Conservation (phyloP, 257 asterid species). For the Ligustrum vulgare region DNA sequence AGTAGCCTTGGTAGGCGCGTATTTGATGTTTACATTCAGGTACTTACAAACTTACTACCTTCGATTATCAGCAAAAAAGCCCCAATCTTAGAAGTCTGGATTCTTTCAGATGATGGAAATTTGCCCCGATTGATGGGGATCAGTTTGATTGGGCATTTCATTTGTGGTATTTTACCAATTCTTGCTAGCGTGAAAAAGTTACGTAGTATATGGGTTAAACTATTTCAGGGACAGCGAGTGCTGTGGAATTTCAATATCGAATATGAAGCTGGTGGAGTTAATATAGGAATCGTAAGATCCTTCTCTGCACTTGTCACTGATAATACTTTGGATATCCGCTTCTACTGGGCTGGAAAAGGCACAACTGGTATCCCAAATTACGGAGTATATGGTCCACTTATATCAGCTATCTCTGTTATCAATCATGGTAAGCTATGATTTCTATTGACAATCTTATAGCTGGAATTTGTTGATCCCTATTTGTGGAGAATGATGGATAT, state of each 20-base stretch:
- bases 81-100: too few species aligned
- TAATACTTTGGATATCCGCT: slow-evolving; percentile 58
- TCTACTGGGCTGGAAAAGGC: slow-evolving; percentile 93
- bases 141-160: neutral
- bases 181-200: too few species aligned
- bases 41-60: slow-evolving; percentile 1
- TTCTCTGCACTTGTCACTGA: slow-evolving; percentile 56
- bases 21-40: slow-evolving; percentile 78
- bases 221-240: too few species aligned
- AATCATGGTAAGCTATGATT: slow-evolving; percentile 42
- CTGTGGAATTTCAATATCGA: slow-evolving; percentile 66
- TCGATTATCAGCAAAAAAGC: too few species aligned
- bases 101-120: neutral
- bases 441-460: neutral
- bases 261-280: slow-evolving; percentile 13
- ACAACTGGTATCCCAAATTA: slow-evolving; percentile 57
- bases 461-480: too few species aligned
- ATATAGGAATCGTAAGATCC: slow-evolving; percentile 37
- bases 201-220: too few species aligned
- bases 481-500: too few species aligned
- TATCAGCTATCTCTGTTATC: slow-evolving; percentile 82
- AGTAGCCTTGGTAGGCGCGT: slow-evolving; percentile 69
- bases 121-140: neutral
- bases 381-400: slow-evolving; percentile 85
- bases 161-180: too few species aligned